These are phyloP conservation scores for Tubosaeta sp. DNA, from an alignment of 768 basidiomycete genomes.

Conservation along the genomic window DNA sequence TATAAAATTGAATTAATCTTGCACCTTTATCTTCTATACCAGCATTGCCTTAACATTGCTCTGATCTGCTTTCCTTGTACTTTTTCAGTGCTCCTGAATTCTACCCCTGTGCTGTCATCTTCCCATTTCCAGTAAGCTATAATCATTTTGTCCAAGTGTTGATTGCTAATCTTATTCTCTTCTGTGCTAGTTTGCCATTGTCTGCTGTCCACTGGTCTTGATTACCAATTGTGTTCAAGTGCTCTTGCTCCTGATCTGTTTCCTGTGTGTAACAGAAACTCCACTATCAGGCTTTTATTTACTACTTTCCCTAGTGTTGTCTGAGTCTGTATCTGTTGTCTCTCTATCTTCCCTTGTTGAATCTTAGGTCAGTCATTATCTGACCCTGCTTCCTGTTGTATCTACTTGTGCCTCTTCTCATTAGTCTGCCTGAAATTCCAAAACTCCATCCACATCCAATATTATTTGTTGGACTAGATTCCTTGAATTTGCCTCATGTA, in stretches of 20 bases:
- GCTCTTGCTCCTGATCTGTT: not conserved
- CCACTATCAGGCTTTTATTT: not conserved
- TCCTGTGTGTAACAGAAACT: not conserved
- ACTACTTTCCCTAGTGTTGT: not conserved
- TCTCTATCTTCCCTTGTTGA: not conserved
- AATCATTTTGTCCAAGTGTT: too few relatives aligned
- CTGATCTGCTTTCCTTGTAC: not conserved
- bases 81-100: not conserved
- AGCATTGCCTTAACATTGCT: not conserved
- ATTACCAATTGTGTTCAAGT: not conserved
- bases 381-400: too few relatives aligned
- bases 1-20: not conserved
- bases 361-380: too few relatives aligned
- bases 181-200: not conserved
- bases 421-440: too few relatives aligned
- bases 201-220: not conserved
- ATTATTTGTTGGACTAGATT: too few relatives aligned
- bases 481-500: too few relatives aligned
- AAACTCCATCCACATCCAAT: too few relatives aligned
- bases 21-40: not conserved
- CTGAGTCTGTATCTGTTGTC: not conserved
- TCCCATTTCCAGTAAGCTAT: not conserved
- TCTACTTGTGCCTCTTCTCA: too few relatives aligned
- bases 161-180: too few relatives aligned
- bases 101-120: not conserved